A percentile compares a stretch with the other conserved stretches of the same genome.
Evolutionary conservation across 495 filamentous ascomycete species (phyloP).

Genomic region (Xanthoparmelia taractica): DNA sequence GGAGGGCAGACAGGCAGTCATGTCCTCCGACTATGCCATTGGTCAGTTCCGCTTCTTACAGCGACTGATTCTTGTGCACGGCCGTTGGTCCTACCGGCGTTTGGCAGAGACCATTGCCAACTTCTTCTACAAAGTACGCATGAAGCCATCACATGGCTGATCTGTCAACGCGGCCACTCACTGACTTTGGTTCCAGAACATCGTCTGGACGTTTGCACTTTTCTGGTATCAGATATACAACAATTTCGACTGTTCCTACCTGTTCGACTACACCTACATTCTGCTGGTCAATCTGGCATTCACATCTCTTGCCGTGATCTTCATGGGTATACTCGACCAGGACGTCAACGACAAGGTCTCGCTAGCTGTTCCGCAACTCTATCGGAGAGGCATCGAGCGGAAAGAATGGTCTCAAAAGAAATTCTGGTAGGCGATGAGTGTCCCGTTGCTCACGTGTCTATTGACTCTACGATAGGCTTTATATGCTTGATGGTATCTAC

Average conservation of each 20-base stretch:
- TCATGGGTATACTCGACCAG: slow-evolving; percentile 96
- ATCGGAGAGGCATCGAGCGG: slow-evolving; percentile 90
- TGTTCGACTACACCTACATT: slow-evolving; percentile 97
- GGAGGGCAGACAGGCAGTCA: slow-evolving; percentile 93
- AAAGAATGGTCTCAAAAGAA: slow-evolving; percentile 95
- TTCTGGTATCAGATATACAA: slow-evolving; percentile 98
- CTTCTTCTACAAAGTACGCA: slow-evolving; percentile 90
- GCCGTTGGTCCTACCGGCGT: slow-evolving; percentile 91
- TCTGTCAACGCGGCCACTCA: slow-evolving; percentile 15
- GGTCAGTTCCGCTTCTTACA: slow-evolving; percentile 95
- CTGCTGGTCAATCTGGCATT: slow-evolving; percentile 94
- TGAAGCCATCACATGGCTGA: slow-evolving; percentile 12
- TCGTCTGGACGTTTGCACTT: slow-evolving; percentile 94
- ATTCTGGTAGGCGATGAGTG: slow-evolving; percentile 66
- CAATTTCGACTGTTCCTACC: slow-evolving; percentile 91
- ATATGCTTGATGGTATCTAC: slow-evolving; percentile 92
- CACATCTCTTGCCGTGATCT: slow-evolving; percentile 88
- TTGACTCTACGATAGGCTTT: slow-evolving; percentile 55
- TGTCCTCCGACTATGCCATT: slow-evolving; percentile 98
- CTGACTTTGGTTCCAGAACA: slow-evolving; percentile 55
- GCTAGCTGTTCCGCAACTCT: slow-evolving; percentile 88
- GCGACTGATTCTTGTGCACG: slow-evolving; percentile 87
- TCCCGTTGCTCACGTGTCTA: slow-evolving; percentile 5
- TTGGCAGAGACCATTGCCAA: slow-evolving; percentile 92
- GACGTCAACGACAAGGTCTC: slow-evolving; percentile 93